These are phyloP conservation scores for Hyphopichia buzzinii DNA, from an alignment of 1,139 yeast species.

Conservation along the genomic window DNA sequence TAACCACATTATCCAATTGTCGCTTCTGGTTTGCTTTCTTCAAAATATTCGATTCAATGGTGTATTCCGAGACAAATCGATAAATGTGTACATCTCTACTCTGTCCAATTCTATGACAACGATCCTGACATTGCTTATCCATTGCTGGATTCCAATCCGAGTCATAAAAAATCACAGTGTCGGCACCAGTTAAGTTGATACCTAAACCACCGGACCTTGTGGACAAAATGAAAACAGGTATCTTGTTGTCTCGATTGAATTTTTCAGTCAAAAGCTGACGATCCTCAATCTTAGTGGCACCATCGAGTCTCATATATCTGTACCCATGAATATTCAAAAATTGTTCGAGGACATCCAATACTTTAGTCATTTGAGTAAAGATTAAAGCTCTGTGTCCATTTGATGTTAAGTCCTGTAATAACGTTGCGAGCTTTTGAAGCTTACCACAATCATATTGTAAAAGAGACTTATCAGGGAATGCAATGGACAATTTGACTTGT, in stretches of 20 bases:
- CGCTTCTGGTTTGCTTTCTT: conserved; percentile 94
- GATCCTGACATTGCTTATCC: conserved; percentile 99
- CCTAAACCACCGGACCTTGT: conserved; percentile 99
- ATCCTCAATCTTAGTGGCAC: conserved; percentile 96
- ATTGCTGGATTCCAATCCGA: conserved; percentile 99
- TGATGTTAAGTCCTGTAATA: conserved; percentile 74
- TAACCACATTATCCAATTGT: conserved; percentile 91
- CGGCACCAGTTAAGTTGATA: conserved; percentile 96
- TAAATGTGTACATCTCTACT: conserved; percentile 97
- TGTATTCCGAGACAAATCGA: conserved; percentile 92
- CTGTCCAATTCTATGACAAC: conserved; percentile 99
- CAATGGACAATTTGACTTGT: conserved; percentile 85
- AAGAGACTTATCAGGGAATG: conserved; percentile 92
- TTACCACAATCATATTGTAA: conserved; percentile 97
- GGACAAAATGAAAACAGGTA: conserved; percentile 89
- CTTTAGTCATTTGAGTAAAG: conserved; percentile 98
- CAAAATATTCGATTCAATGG: conserved; percentile 93
- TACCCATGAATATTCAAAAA: conserved; percentile 94
- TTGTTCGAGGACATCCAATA: conserved; percentile 88
- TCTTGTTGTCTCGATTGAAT: conserved; percentile 80
- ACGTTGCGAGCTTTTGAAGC: conserved; percentile 73
- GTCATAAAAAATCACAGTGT: conserved; percentile 97
- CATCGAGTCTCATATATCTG: conserved; percentile 91
- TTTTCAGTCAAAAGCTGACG: conserved; percentile 92
- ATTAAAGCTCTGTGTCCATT: conserved; percentile 92